Percentiles rank a stretch among this genome's conserved stretches.
Evolutionary conservation across 441 rosid species (phyloP).

Genomic region (Populus hybrid): DNA sequence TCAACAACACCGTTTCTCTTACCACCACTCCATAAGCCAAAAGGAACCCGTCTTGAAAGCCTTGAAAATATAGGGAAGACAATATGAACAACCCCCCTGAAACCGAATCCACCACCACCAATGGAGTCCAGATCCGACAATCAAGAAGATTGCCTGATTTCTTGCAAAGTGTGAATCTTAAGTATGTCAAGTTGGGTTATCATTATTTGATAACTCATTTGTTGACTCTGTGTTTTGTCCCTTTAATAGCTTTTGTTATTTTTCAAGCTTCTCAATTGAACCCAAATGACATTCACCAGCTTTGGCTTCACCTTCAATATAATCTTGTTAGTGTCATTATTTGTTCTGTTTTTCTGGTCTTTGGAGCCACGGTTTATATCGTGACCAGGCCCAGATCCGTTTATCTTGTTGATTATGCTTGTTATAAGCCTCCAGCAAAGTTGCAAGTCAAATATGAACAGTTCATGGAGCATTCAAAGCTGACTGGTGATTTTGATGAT

Average conservation of each 20-base stretch:
- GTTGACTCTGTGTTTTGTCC: slow-evolving; percentile 52
- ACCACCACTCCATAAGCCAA: neutral
- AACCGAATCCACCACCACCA: slow-evolving; percentile 16
- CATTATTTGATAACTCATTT: slow-evolving; percentile 61
- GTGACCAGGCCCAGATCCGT: slow-evolving; percentile 71
- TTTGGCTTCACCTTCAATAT: slow-evolving; percentile 78
- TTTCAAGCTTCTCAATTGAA: slow-evolving; percentile 46
- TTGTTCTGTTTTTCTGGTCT: slow-evolving; percentile 46
- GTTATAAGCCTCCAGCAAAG: slow-evolving; percentile 62
- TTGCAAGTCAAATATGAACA: slow-evolving; percentile 40
- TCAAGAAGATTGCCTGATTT: slow-evolving; percentile 66
- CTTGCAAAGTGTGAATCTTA: slow-evolving; percentile 77
- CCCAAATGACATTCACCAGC: slow-evolving; percentile 57
- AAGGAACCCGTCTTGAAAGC: neutral
- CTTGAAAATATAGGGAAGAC: neutral
- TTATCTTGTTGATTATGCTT: slow-evolving; percentile 68
- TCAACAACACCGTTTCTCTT: too few relatives aligned
- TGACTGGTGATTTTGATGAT: slow-evolving; percentile 58
- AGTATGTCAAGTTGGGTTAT: slow-evolving; percentile 65
- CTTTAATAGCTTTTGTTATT: slow-evolving; percentile 46
- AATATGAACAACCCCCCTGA: slow-evolving; percentile 31
- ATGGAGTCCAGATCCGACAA: slow-evolving; percentile 62
- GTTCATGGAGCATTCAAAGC: slow-evolving; percentile 65
- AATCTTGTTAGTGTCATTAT: slow-evolving; percentile 54
- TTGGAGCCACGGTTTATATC: slow-evolving; percentile 58